Base-by-base conservation (phyloP, 202 grass and related monocot genomes). In the Panicum hallii region DNA sequence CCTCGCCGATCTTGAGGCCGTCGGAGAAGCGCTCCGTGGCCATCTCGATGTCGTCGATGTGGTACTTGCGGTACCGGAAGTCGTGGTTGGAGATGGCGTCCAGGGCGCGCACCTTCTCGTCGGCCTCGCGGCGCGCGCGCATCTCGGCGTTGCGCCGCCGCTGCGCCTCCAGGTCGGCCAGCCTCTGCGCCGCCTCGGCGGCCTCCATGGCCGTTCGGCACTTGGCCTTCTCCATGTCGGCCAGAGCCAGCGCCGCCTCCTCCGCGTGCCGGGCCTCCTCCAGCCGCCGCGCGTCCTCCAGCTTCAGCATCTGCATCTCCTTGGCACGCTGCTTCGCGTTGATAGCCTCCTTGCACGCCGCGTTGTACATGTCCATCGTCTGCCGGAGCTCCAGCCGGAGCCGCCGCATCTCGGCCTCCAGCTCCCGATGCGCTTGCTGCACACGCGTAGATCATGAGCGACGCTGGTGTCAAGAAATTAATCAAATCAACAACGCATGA, bases 301-400 rank as follows among this genome's bases (percentile, higher is more conserved):
- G 56, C 73, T 96, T 96, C 57, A 80, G 70, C 73, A 84, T 8
- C 32, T 93, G 90, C 62, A 99, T 77, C 78, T 99, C 97, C 86
- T 94, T 92, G 20, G 91, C 87, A 54, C 93, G 87, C 70, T 99
- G 91, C 82, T 96, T 96, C 1, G 91, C 89, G 17, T 75, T 79
- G 84, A 99, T 89, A 36, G 93, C 93, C 76, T 99, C 93, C 68
- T 85, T 89, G 97, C 97, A 99, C 56, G 97, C 97, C 41, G 91
- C 89, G 48, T 88, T 95, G 89, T 99, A 99, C 97, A 99, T 99
- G 83, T 90, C 91, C 93, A 96, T 99, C 6, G 93, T 99, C 87
- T 99, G 93, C 93, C 88, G 91, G 22, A 99, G 86, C 87, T 96
- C 97, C 41, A 96, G 86, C 63, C 83, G 85, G 58, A 99, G 79